Evolutionary conservation across 108 stramenopile genomes (phyloP).

Genomic region (Nitzschia inconspicua): DNA sequence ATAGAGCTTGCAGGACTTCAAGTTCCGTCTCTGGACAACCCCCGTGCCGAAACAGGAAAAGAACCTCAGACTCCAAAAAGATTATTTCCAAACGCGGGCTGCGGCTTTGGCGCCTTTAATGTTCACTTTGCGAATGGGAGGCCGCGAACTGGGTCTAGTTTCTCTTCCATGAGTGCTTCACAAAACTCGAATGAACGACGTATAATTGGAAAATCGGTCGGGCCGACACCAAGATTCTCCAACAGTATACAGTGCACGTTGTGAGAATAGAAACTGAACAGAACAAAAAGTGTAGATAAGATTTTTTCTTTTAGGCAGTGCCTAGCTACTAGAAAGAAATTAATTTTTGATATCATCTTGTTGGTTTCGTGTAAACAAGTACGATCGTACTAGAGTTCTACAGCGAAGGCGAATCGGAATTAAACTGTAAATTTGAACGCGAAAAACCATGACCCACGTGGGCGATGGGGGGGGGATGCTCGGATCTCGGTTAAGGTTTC

Average conservation of each 20-base stretch:
- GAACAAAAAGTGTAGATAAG: background rate
- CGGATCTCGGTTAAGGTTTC: too few relatives aligned
- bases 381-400: too few relatives aligned
- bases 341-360: too few relatives aligned
- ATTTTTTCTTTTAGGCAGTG: background rate
- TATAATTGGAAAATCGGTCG: background rate
- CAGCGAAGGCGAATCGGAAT: too few relatives aligned
- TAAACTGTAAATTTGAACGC: too few relatives aligned
- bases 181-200: background rate
- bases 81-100: slow-evolving; percentile 26
- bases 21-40: background rate
- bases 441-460: too few relatives aligned
- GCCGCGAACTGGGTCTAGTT: background rate
- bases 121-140: slow-evolving; percentile 17
- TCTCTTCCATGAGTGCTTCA: slow-evolving; percentile 14
- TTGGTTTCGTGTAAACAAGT: too few relatives aligned
- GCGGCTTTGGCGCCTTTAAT: slow-evolving; percentile 26
- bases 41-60: background rate
- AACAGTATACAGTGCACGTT: slow-evolving; percentile 8
- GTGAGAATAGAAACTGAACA: too few relatives aligned
- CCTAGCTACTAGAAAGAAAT: background rate
- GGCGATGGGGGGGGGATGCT: too few relatives aligned
- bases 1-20: background rate
- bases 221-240: slow-evolving; percentile 4
- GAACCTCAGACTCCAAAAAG: background rate